Base-by-base conservation (phyloP, 2,329 filamentous ascomycete species). In the Fusarium napiforme region DNA sequence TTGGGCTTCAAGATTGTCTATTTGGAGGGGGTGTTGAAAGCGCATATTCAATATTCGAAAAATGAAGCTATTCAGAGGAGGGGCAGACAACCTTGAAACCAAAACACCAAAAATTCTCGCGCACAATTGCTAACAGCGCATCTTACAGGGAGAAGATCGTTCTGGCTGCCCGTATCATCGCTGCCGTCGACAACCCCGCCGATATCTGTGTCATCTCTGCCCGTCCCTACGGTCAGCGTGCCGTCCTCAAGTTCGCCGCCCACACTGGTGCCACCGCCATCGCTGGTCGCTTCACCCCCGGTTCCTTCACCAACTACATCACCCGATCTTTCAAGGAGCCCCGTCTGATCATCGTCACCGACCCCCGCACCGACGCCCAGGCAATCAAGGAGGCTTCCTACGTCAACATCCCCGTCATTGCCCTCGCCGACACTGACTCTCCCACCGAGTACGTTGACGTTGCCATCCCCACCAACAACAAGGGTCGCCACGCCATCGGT, bases 221-320 rank as follows among this genome's bases (percentile, higher is more conserved):
- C 84, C 96, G 96, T 91, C 96, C 96, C 85, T 99, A 98, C 87
- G 96, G 96, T 79, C 96, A 99, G 91, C 96, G 96, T 88, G 96
- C 96, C 81, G 97, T 99, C 84, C 93, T 99, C 85, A 99, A 99
- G 93, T 99, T 99, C 89, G 96, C 96, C 82, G 89, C 95, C 77
- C 96, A 99, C 93, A 99, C 96, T 79, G 96, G 96, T 85, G 95
- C 97, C 83, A 93, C 95, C 83, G 93, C 96, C 86, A 99, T 99
- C 83, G 97, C 96, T 83, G 96, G 96, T 89, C 96, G 96, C 86
- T 99, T 99, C 93, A 99, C 96, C 84, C 96, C 96, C 85, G 96
- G 96, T 93, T 97, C 96, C 87, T 99, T 99, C 93, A 99, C 96
- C 91, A 99, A 99, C 92, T 99, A 99, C 93, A 99, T 99, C 93